These are phyloP conservation scores for Cicer bijugum DNA, from an alignment of 306 rosid genomes.

Conservation along the genomic window DNA sequence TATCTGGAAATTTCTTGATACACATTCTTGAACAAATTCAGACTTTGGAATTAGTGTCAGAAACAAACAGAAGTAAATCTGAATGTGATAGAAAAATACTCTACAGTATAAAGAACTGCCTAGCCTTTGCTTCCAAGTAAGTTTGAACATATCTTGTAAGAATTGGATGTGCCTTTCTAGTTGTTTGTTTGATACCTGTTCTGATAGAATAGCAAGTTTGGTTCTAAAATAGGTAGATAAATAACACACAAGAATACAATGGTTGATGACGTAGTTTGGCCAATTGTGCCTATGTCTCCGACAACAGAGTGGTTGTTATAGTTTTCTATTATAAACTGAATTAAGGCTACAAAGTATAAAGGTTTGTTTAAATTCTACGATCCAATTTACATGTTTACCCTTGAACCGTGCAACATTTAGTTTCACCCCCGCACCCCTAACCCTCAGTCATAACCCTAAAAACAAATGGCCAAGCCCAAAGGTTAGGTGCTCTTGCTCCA, in stretches of 20 bases:
- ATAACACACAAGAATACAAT: not conserved
- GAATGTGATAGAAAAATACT: constrained; percentile 41
- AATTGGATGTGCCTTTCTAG: constrained; percentile 17
- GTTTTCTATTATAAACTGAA: not conserved
- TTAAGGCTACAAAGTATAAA: not conserved
- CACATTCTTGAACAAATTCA: constrained; percentile 57
- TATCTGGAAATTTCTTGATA: constrained; percentile 60
- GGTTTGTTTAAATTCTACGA: not conserved
- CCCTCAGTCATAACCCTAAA: too few species aligned
- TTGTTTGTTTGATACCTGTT: constrained; percentile 29
- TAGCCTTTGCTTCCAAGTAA: constrained; percentile 62
- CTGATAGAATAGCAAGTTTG: not conserved
- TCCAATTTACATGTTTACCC: not conserved
- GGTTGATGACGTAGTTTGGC: not conserved
- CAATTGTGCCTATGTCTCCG: not conserved
- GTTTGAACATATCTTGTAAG: constrained; percentile 41
- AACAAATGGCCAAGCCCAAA: too few species aligned
- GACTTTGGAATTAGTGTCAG: constrained; percentile 49
- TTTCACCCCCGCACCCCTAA: too few species aligned
- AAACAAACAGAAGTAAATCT: constrained; percentile 42
- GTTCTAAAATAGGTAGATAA: not conserved
- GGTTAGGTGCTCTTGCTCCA: too few species aligned
- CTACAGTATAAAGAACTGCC: constrained; percentile 48
- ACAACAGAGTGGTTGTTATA: not conserved
- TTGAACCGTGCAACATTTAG: not conserved